Evolutionary conservation across 345 rosid genomes (phyloP).

Genomic region (Sonneratia caseolaris): DNA sequence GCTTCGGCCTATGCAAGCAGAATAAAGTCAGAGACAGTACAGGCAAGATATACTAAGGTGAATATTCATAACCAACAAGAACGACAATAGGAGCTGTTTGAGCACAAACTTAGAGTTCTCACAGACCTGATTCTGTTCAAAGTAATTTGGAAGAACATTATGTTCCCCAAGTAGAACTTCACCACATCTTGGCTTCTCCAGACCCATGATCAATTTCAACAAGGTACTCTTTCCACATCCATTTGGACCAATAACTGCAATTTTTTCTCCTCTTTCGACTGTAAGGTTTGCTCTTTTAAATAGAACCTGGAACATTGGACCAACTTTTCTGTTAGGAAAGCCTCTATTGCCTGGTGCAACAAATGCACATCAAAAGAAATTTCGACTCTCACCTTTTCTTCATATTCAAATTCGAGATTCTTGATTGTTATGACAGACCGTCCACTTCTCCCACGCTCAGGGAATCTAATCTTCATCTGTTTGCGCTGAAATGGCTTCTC

Average conservation of each 20-base stretch:
- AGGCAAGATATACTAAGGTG: neutral
- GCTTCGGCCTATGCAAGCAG: conserved; percentile 63
- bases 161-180: conserved; percentile 79
- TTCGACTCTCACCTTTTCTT: conserved; percentile 46
- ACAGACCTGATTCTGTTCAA: conserved; percentile 94
- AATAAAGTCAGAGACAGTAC: too few species aligned
- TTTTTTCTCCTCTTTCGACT: conserved; percentile 76
- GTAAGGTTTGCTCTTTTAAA: conserved; percentile 63
- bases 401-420: conserved; percentile 67
- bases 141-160: conserved; percentile 90
- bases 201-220: conserved; percentile 72
- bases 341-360: neutral
- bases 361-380: neutral
- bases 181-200: conserved; percentile 62
- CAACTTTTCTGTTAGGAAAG: neutral
- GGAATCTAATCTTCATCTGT: conserved; percentile 90
- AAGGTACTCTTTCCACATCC: conserved; percentile 95
- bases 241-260: conserved; percentile 88
- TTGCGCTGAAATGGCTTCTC: conserved; percentile 90
- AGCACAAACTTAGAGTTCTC: neutral
- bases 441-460: conserved; percentile 92
- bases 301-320: conserved; percentile 38
- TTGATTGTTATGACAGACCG: conserved; percentile 51
- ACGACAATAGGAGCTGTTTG: neutral
- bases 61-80: conserved; percentile 2